Evolutionary conservation across 2,329 filamentous ascomycete genomes (phyloP), one percentile per base, ranked within the genome.

Genomic region (Xylariales sp.): DNA sequence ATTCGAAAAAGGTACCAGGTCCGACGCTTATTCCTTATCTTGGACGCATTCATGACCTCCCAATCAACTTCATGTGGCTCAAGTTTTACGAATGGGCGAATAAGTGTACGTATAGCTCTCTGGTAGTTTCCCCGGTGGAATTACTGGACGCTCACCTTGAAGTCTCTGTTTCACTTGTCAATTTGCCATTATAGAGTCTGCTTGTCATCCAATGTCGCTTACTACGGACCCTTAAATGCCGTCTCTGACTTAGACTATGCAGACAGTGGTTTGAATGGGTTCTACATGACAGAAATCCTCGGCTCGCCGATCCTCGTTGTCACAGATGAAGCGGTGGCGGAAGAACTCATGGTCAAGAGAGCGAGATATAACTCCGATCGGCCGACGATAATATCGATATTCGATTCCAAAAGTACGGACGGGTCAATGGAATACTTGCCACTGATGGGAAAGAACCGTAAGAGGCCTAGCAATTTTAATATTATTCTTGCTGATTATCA

Each of bases 391-490:
- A 80, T 80, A 66, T 86, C 84, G 0, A 73, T 87, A 39, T 84
- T 85, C 64, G 84, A 87, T 73, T 83, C 84, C 0, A 87, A 87
- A 76, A 86, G 83, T 69, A 83, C 82, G 0, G 72, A 83, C 74
- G 85, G 85, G 2, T 86, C 84, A 1, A 86, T 85, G 84, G 84
- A 86, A 65, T 87, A 87, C 65, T 79, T 87, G 1, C 85, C 85
- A 4, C 73, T 87, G 49, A 87, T 87, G 85, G 85, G 85, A 55
- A 84, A 82, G 75, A 87, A 87, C 69, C 78, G 85, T 86, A 77
- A 75, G 84, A 75, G 18, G 30, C 34, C 6, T 30, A 28, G 5
- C 3, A 14, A 14, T 18, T 36, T 3, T 2, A 28, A 34, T 4
- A 48, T 28, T 9, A 30, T 45, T 9, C 23, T 50, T 12, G 12